These are phyloP conservation scores for Cerrena zonata DNA, from an alignment of 1,284 basidiomycete species.

Conservation along the genomic window DNA sequence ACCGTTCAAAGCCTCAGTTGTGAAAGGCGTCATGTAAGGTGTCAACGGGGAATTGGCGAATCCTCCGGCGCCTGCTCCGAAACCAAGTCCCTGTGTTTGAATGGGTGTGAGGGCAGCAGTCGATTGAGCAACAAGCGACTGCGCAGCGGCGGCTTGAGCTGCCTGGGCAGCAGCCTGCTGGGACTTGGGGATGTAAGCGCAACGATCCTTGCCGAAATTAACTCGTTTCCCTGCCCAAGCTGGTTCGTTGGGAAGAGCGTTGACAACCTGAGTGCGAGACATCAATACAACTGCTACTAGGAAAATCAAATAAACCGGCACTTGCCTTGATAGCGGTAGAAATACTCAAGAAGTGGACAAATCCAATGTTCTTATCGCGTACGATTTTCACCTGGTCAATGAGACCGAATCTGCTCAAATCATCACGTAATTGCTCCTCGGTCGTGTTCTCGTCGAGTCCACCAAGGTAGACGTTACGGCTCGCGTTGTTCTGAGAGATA, in stretches of 20 bases:
- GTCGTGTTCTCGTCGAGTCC: constrained; percentile 83
- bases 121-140: constrained; percentile 66
- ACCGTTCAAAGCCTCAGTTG: constrained; percentile 40
- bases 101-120: constrained; percentile 36
- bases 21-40: constrained; percentile 56
- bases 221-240: constrained; percentile 91
- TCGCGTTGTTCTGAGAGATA: constrained; percentile 85
- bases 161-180: constrained; percentile 80
- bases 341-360: constrained; percentile 93
- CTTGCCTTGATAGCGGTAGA: constrained; percentile 85
- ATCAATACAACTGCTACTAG: not conserved
- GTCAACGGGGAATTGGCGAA: constrained; percentile 43
- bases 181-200: constrained; percentile 88
- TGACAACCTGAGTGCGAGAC: constrained; percentile 65
- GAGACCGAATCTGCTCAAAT: constrained; percentile 82
- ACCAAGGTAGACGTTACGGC: constrained; percentile 89
- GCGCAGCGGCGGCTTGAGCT: constrained; percentile 76
- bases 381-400: constrained; percentile 99
- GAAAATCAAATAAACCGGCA: constrained; percentile 17
- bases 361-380: constrained; percentile 93
- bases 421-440: constrained; percentile 84
- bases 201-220: constrained; percentile 92
- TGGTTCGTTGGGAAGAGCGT: constrained; percentile 81
- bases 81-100: constrained; percentile 18
- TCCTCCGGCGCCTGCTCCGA: constrained; percentile 13